Conservation (phyloP, 2,329 filamentous ascomycete species). For the Epichloe gansuensis region DNA sequence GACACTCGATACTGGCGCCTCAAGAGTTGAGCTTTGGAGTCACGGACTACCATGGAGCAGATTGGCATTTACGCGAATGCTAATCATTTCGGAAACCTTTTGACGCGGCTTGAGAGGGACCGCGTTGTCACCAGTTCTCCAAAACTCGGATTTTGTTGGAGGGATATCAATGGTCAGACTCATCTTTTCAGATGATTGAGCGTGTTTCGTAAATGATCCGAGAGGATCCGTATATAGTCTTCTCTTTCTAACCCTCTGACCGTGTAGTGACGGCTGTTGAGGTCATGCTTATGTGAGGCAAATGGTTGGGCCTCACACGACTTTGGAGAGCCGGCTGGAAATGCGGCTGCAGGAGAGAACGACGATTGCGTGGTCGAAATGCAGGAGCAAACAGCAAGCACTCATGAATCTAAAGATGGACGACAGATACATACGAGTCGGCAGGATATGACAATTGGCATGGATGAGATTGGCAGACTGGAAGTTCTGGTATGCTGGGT, state of each 20-base stretch:
- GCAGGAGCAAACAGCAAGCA: neutral
- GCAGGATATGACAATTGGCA: neutral
- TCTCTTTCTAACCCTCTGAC: constrained; percentile 1
- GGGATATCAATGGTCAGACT: neutral
- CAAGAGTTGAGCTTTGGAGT: neutral
- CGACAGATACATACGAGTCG: neutral
- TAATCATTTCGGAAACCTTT: neutral
- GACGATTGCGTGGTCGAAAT: neutral
- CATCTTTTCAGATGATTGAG: neutral
- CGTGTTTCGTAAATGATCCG: constrained; percentile 23
- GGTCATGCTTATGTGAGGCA: neutral
- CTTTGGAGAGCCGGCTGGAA: neutral
- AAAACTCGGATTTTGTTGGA: neutral
- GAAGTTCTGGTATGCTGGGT: neutral
- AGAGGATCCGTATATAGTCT: constrained; percentile 24
- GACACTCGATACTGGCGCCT: neutral
- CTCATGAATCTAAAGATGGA: neutral
- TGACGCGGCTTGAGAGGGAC: neutral
- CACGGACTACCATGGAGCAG: neutral
- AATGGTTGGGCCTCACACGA: neutral
- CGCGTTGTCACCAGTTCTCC: neutral
- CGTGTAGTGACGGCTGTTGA: constrained; percentile 1
- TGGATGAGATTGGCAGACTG: neutral
- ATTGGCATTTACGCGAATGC: neutral
- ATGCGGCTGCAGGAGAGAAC: neutral